These are phyloP conservation scores for Taiozyma sp. DNA, from an alignment of 1,139 yeast genomes.

Conservation along the genomic window DNA sequence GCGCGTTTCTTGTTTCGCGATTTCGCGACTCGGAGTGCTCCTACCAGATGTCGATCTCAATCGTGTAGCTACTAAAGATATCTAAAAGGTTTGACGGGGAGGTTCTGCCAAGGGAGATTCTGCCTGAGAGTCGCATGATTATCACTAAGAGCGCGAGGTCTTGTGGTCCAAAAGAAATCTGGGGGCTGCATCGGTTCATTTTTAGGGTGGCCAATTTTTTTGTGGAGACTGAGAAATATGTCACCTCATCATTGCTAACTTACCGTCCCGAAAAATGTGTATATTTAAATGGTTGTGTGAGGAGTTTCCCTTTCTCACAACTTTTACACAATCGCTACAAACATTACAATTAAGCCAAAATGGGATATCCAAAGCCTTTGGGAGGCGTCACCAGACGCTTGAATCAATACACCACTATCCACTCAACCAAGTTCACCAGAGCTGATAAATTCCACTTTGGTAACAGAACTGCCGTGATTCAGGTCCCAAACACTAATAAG, in stretches of 20 bases:
- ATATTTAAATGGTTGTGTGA: no score
- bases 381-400: constrained; percentile 42
- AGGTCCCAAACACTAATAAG: constrained; percentile 33
- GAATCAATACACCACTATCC: constrained; percentile 41
- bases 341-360: background rate
- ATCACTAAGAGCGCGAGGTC: no score
- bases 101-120: no score
- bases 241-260: no score
- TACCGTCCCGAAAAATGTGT: no score
- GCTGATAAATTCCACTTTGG: constrained; percentile 45
- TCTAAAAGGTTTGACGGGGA: no score
- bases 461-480: constrained; percentile 49
- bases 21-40: background rate
- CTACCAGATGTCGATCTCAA: background rate
- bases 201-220: no score
- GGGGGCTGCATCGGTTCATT: no score
- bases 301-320: background rate
- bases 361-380: constrained; percentile 27
- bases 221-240: no score
- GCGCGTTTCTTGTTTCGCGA: background rate
- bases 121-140: no score
- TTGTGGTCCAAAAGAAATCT: no score
- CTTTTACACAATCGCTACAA: background rate
- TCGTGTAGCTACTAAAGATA: no score
- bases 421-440: constrained; percentile 43